Conservation (phyloP, 2,329 filamentous ascomycete species). For the Blastomyces emzantsi region DNA sequence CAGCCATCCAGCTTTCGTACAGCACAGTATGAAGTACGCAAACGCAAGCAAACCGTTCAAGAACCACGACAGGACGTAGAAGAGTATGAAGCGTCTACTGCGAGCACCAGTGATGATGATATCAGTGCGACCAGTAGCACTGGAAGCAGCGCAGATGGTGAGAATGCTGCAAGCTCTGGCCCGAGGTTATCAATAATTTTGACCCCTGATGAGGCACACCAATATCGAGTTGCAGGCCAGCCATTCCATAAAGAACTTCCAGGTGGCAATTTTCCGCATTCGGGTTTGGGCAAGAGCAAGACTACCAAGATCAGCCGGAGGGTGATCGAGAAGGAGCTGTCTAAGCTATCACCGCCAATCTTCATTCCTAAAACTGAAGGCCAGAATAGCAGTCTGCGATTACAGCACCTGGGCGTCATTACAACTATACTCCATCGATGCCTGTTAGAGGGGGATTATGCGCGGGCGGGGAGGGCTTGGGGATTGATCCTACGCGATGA, state of each 20-base stretch:
- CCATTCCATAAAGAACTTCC: slow-evolving; percentile 32
- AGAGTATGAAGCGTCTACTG: background rate
- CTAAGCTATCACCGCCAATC: slow-evolving; percentile 27
- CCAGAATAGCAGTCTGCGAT: slow-evolving; percentile 31
- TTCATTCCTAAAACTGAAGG: slow-evolving; percentile 27
- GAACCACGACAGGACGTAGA: slow-evolving; percentile 5
- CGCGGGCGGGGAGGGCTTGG: slow-evolving; percentile 65
- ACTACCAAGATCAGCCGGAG: slow-evolving; percentile 13
- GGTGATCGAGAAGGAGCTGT: slow-evolving; percentile 23
- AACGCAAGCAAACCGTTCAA: slow-evolving; percentile 25
- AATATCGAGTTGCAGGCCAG: slow-evolving; percentile 37
- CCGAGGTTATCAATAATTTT: slow-evolving; percentile 24
- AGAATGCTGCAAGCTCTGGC: background rate
- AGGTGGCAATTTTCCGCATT: slow-evolving; percentile 36
- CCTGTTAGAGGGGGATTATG: slow-evolving; percentile 60
- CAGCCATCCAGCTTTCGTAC: slow-evolving; percentile 30
- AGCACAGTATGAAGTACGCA: slow-evolving; percentile 28
- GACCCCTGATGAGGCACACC: slow-evolving; percentile 34
- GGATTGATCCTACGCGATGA: slow-evolving; percentile 60
- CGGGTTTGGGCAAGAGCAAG: slow-evolving; percentile 14
- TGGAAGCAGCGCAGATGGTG: background rate
- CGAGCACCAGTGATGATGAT: background rate
- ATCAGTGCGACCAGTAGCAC: background rate
- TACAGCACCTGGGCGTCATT: slow-evolving; percentile 56
- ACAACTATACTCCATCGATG: slow-evolving; percentile 63